Conservation (phyloP, 441 rosid genomes). For the Croton laevigatus region DNA sequence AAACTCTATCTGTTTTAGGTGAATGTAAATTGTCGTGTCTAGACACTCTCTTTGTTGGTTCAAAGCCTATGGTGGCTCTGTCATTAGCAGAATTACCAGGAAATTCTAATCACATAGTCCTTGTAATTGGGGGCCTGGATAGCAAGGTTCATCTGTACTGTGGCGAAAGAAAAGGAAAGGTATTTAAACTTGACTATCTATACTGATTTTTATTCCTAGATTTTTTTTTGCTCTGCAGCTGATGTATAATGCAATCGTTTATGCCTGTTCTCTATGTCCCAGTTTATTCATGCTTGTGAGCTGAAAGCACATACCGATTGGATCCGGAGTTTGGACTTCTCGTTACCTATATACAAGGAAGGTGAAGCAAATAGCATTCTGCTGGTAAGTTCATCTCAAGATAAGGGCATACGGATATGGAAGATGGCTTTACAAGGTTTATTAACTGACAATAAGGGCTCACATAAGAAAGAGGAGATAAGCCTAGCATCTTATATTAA, state of each 20-base stretch:
- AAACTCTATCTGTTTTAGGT: conserved; percentile 38
- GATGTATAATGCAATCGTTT: conserved; percentile 6
- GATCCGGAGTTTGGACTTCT: conserved; percentile 96
- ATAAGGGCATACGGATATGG: conserved; percentile 94
- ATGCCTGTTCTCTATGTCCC: conserved; percentile 21
- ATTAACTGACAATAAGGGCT: conserved; percentile 30
- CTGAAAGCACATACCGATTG: conserved; percentile 95
- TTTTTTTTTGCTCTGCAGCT: conserved; percentile 16
- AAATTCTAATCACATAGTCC: conserved; percentile 44
- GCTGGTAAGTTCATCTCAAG: conserved; percentile 95
- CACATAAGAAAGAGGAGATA: conserved; percentile 50
- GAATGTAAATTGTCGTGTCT: conserved; percentile 57
- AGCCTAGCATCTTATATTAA: conserved; percentile 80
- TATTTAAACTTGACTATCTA: conserved; percentile 24
- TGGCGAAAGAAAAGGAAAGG: conserved; percentile 78
- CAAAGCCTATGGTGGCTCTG: conserved; percentile 82
- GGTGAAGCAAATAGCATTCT: conserved; percentile 49
- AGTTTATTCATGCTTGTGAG: conserved; percentile 82
- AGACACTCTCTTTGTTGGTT: conserved; percentile 61
- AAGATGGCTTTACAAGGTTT: conserved; percentile 50
- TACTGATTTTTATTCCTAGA: background rate
- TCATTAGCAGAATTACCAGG: conserved; percentile 78
- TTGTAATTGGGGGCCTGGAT: conserved; percentile 95
- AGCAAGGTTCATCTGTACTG: conserved; percentile 75
- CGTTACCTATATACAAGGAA: conserved; percentile 47